Base-by-base conservation (phyloP, 345 rosid genomes). In the Pistacia vera region DNA sequence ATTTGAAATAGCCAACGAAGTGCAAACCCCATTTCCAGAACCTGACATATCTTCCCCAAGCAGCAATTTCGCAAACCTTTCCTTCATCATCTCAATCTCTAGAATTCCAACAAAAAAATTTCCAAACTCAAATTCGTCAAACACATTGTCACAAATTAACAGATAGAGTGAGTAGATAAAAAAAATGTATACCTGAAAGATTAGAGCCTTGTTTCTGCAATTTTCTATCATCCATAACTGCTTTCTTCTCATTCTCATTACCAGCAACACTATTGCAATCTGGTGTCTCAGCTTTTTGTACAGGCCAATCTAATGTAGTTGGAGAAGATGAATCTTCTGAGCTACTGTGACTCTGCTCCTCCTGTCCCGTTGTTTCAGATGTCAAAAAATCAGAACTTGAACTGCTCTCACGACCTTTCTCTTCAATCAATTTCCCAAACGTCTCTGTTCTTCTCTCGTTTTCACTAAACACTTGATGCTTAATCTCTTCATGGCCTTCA, bases 21-120 rank as follows among this genome's bases (percentile, higher is more conserved):
- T 88, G 77, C 88, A 89, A 64, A 92, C 99, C 52, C 99, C 98
- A 85, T 92, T 97, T 35, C 99, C 99, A 80, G 89, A 84, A 68
- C 99, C 99, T n/a, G 99, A 94, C 98, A 97, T 94, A 78, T 97
- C 99, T 80, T 97, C 99, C 18, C 98, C 99, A 68, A 97, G 99
- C 69, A 97, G 79, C 86, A 97, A 78, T 78, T 97, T 97, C 33
- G 98, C 84, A 83, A 94, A 94, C 79, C 97, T 92, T 81, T 97
- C 99, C 83, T 92, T 94, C 98, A 97, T 94, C 98, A 94, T 84
- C 78, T 97, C 98, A 72, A 88, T 77, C 82, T 90, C 99, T 97
- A 77, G 54, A 81, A 65, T 54, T 30, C 74, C 72, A 79, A 36
- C 46, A 59, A 82, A 36, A 11, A 59, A 82, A 65, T 28, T 8